phyloP scores from a whole-genome alignment of 1,284 basidiomycete genomes.

The Inonotus obliquus region DNA sequence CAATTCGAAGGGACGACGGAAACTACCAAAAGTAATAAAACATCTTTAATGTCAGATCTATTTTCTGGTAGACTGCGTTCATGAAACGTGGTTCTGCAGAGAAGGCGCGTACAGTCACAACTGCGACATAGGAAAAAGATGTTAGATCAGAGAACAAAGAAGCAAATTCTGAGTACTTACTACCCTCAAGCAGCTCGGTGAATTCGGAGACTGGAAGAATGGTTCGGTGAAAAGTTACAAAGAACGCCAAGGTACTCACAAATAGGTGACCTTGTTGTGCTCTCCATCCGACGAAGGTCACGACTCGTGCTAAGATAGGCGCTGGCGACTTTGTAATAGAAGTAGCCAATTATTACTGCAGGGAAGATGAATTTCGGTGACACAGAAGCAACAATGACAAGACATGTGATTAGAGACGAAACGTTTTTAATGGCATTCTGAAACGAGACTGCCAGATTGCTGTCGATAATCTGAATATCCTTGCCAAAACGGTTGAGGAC shows the following conservation, averaged over 20 bases:
- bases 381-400: conserved; percentile 44
- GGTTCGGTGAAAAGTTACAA: neutral
- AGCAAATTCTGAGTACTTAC: neutral
- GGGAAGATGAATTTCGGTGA: conserved; percentile 74
- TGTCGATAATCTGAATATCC: conserved; percentile 79
- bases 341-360: conserved; percentile 57
- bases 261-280: conserved; percentile 60
- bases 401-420: conserved; percentile 65
- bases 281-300: conserved; percentile 77
- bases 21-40: conserved; percentile 2
- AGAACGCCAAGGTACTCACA: neutral
- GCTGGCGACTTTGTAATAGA: conserved; percentile 61
- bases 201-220: conserved; percentile 68
- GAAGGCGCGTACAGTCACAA: conserved; percentile 87
- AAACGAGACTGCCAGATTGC: conserved; percentile 62
- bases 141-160: neutral
- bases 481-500: conserved; percentile 67
- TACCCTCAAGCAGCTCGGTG: conserved; percentile 73
- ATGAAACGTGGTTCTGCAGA: conserved; percentile 80
- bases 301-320: conserved; percentile 75
- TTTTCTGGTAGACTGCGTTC: conserved; percentile 59
- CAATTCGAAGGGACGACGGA: no score
- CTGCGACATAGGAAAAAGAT: neutral
- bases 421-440: conserved; percentile 71
- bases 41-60: conserved; percentile 52